phyloP scores from a whole-genome alignment of 2,329 filamentous ascomycete species.

The Cladosporium sp. region DNA sequence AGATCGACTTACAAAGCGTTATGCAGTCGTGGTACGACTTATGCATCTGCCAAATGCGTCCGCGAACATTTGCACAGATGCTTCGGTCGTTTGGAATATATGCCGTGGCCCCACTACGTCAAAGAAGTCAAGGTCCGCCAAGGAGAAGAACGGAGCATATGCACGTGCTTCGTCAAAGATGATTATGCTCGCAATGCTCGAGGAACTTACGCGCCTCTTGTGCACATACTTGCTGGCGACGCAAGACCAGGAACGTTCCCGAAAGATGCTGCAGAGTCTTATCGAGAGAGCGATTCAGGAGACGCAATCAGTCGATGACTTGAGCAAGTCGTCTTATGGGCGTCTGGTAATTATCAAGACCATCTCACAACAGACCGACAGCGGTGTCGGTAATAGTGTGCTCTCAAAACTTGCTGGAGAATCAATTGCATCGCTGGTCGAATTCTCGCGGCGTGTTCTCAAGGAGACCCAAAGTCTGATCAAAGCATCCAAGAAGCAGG shows the following conservation, averaged over 20 bases:
- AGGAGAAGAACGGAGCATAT: not conserved
- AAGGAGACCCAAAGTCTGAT: not conserved
- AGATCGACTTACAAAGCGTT: not conserved
- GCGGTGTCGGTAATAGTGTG: not conserved
- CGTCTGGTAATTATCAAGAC: not conserved
- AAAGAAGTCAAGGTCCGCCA: not conserved
- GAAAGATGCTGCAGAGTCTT: not conserved
- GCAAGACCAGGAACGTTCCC: conserved; percentile 21
- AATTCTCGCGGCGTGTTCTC: not conserved
- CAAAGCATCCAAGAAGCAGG: conserved; percentile 5
- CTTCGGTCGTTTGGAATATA: not conserved
- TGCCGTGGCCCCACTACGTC: not conserved
- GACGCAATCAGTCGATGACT: not conserved
- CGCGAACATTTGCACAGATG: conserved; percentile 1
- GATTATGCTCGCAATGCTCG: conserved; percentile 3
- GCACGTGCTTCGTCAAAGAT: not conserved
- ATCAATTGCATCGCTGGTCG: not conserved
- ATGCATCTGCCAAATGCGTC: conserved; percentile 8
- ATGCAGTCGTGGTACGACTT: not conserved
- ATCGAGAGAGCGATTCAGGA: not conserved
- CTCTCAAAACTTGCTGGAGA: not conserved
- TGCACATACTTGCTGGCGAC: conserved; percentile 16
- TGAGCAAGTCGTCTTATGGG: not conserved
- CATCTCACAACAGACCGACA: not conserved
- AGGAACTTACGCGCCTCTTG: conserved; percentile 7